Conservation (phyloP, 331 rosid genomes). For the Rosa hybrid region DNA sequence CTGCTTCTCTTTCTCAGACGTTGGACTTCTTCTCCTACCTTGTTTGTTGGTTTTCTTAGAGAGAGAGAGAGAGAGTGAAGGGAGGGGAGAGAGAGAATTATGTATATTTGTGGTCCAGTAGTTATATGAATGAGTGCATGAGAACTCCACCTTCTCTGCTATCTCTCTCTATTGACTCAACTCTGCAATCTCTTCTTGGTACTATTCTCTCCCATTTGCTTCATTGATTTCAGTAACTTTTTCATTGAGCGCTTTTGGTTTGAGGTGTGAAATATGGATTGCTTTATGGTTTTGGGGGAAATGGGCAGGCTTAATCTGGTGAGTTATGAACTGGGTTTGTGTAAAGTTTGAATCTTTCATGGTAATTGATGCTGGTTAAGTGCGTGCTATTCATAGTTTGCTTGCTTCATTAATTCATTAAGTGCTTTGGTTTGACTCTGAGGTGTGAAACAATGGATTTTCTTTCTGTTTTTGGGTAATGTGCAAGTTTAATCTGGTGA, state of each 20-base stretch:
- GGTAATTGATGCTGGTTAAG: background rate
- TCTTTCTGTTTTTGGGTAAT: background rate
- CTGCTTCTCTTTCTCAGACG: background rate
- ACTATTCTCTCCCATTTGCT: background rate
- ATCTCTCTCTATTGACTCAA: constrained; percentile 78
- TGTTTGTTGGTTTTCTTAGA: background rate
- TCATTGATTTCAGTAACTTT: background rate
- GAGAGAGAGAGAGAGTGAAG: background rate
- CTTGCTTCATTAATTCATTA: no score
- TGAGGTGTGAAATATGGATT: background rate
- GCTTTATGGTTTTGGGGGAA: background rate
- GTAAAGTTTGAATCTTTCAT: background rate
- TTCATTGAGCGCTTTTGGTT: background rate
- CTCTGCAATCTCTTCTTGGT: constrained; percentile 79
- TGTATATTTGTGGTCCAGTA: background rate
- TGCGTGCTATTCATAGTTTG: background rate
- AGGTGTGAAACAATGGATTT: background rate
- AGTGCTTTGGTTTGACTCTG: background rate
- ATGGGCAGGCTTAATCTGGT: background rate
- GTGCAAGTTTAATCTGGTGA: background rate
- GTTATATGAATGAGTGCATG: constrained; percentile 46
- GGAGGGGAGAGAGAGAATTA: background rate
- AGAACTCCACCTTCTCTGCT: constrained; percentile 87
- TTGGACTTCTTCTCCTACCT: background rate
- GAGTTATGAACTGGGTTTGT: constrained; percentile 3